These are phyloP conservation scores for Zopfia rhizophila DNA, from an alignment of 2,329 filamentous ascomycete species.

Conservation along the genomic window DNA sequence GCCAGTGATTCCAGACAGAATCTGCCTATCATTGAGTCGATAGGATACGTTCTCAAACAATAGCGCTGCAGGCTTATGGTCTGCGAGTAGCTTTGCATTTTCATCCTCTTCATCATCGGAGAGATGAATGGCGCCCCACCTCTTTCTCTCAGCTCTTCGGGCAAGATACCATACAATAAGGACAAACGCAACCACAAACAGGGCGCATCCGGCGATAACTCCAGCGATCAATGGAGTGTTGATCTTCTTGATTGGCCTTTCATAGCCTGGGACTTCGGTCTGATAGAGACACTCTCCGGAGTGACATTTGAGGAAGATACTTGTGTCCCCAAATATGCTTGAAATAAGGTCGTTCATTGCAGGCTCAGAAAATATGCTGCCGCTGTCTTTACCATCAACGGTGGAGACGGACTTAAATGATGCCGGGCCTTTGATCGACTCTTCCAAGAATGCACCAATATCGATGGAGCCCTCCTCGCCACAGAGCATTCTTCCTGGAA, in stretches of 20 bases:
- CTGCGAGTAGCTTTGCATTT: constrained; percentile 83
- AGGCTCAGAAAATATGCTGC: constrained; percentile 89
- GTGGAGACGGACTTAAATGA: constrained; percentile 77
- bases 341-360: constrained; percentile 92
- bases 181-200: constrained; percentile 90
- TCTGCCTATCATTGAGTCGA: constrained; percentile 85
- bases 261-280: constrained; percentile 92
- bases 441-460: constrained; percentile 84
- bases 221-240: constrained; percentile 96
- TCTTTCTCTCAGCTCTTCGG: constrained; percentile 69
- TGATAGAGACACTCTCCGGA: constrained; percentile 93
- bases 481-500: constrained; percentile 92
- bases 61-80: constrained; percentile 90
- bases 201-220: constrained; percentile 84
- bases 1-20: constrained; percentile 82
- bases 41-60: constrained; percentile 92
- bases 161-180: constrained; percentile 88
- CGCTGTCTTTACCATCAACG: constrained; percentile 68
- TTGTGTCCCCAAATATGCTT: constrained; percentile 88
- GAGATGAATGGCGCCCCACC: constrained; percentile 79
- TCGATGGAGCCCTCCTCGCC: constrained; percentile 92
- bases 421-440: constrained; percentile 87
- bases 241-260: constrained; percentile 88
- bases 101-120: constrained; percentile 88
- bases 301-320: constrained; percentile 83